Evolutionary conservation across 2,329 filamentous ascomycete species (phyloP).

Genomic region (Venturia asperata): DNA sequence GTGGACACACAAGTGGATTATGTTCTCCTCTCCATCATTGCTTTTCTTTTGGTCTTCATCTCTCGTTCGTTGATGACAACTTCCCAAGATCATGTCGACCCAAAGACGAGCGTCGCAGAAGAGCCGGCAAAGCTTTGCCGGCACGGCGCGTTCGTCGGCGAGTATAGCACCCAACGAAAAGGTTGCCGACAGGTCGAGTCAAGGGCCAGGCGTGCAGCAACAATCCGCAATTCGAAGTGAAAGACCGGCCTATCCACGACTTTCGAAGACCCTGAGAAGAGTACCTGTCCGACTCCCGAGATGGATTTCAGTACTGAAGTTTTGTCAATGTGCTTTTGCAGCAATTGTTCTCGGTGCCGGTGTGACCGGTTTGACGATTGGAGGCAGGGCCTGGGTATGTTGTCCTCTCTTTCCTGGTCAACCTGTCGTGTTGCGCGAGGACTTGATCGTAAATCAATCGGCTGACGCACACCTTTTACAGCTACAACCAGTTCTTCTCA

Average conservation of each 20-base stretch:
- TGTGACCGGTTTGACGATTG: constrained; percentile 2
- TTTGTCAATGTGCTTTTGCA: constrained; percentile 4
- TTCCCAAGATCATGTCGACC: neutral
- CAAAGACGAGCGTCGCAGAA: neutral
- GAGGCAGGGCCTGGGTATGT: constrained; percentile 6
- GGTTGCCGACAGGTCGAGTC: neutral
- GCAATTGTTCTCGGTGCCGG: constrained; percentile 1
- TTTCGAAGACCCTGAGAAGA: neutral
- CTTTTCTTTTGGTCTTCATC: neutral
- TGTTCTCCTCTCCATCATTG: neutral
- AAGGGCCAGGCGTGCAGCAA: neutral
- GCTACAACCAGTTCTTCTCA: neutral
- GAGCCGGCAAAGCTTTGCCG: neutral
- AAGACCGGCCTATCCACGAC: neutral
- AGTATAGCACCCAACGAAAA: neutral
- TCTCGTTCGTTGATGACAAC: neutral
- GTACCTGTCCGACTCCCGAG: constrained; percentile 10
- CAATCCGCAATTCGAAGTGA: neutral
- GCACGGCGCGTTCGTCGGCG: neutral
- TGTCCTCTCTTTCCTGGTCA: neutral
- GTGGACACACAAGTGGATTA: neutral
- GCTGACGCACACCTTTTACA: neutral
- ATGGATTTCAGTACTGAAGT: neutral
- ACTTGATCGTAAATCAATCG: no score
- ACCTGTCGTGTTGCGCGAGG: neutral